These are phyloP conservation scores for Benincasa hispida DNA, from an alignment of 306 rosid species.

Conservation along the genomic window DNA sequence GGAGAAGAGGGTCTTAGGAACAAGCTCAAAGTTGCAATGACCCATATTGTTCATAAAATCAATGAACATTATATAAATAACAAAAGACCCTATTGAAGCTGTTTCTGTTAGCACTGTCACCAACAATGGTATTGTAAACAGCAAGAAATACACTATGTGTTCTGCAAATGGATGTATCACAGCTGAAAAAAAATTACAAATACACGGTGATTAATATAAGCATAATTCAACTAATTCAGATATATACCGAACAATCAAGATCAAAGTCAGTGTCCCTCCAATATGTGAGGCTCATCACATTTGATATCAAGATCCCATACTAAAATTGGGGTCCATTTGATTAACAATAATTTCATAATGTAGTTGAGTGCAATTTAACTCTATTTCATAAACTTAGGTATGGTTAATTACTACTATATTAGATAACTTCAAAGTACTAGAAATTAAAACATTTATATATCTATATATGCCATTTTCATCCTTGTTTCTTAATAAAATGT, in stretches of 20 bases:
- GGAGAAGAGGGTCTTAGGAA: conserved; percentile 29
- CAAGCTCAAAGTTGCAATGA: conserved; percentile 51
- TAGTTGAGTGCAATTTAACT: too few species aligned
- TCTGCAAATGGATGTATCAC: conserved; percentile 59
- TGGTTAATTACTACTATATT: too few species aligned
- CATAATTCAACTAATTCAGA: too few species aligned
- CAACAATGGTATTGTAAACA: conserved; percentile 35
- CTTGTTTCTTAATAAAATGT: not conserved
- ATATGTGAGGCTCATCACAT: too few species aligned
- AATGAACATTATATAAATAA: conserved; percentile 26
- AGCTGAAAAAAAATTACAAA: conserved; percentile 31
- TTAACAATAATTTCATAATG: too few species aligned
- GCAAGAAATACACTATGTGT: conserved; percentile 33
- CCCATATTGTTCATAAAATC: conserved; percentile 70
- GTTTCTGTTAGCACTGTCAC: conserved; percentile 18
- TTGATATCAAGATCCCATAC: too few species aligned
- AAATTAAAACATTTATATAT: not conserved
- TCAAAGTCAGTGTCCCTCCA: too few species aligned
- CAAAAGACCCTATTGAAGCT: conserved; percentile 15
- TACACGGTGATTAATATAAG: too few species aligned
- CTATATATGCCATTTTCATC: not conserved
- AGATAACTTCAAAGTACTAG: too few species aligned
- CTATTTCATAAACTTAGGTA: too few species aligned
- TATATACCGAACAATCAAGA: too few species aligned
- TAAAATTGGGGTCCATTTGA: too few species aligned